phyloP scores from a whole-genome alignment of 2,329 filamentous ascomycete genomes.

The Penicillium sp. region DNA sequence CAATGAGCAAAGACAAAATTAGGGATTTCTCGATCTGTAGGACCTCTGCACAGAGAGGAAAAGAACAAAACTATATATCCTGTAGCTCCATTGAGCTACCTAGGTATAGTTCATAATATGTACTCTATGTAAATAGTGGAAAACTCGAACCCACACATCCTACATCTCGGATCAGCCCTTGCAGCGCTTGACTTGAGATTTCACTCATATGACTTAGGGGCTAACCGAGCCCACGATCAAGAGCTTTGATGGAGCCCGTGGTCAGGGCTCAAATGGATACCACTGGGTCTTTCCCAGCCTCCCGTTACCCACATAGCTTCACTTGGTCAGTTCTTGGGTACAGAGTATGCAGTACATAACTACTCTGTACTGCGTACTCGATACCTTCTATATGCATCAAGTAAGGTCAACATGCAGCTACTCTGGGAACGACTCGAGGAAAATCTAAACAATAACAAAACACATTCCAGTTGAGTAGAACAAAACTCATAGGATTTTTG shows the following conservation, averaged over 20 bases:
- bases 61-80: neutral
- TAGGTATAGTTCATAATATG: no score
- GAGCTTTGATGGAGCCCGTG: neutral
- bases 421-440: constrained; percentile 16
- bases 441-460: constrained; percentile 19
- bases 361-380: neutral
- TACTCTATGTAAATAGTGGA: neutral
- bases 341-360: no score
- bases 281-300: constrained; percentile 1
- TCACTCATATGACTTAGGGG: neutral
- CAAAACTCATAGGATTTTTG: neutral
- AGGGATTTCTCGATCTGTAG: neutral
- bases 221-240: constrained; percentile 8
- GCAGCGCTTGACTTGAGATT: constrained; percentile 2
- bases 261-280: neutral
- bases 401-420: constrained; percentile 18
- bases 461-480: constrained; percentile 4
- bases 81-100: neutral
- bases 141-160: neutral
- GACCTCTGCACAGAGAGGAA: neutral
- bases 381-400: constrained; percentile 10
- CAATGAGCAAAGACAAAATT: constrained; percentile 5
- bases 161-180: constrained; percentile 11
- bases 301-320: neutral
- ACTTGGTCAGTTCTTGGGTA: neutral